Evolutionary conservation across 108 stramenopile genomes (phyloP), one percentile per base, ranked within the genome.

Genomic region (Poteriospumella lacustris): DNA sequence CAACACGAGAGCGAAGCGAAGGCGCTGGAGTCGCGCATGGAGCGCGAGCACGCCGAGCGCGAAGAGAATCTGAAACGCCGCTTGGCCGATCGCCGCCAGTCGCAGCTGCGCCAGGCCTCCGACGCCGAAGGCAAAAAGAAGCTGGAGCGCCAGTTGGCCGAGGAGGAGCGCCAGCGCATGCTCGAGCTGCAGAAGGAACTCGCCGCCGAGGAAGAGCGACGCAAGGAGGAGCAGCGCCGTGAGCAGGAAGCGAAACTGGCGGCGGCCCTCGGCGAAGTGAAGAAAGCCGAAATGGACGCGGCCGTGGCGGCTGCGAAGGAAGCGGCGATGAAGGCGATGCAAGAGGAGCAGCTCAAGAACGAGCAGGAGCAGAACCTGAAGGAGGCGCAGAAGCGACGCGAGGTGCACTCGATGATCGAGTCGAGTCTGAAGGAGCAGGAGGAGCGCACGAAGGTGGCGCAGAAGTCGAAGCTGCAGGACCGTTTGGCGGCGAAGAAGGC

Each of bases 201-300:
- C 9, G 15, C 31, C 5, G 60, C 28, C 28, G 29, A 64, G 31
- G 60, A 64, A 33, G 5, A 9, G 31, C 3, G 60, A 64, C 3
- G 5, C 28, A 64, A 64, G 60, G 60, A 64, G 36, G 33, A 5
- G 29, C 24, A 12, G 31, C 60, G 60, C 9, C 15, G 15, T 33
- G 47, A 73, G 41, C 70, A 73, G 33, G 70, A 44, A 42, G 29
- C 26, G 31, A n/a, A 42, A 34, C 3, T 73, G 70, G 41, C 12
- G 5, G 41, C 36, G 28, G 41, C 42, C 9, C 33, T 42, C 31
- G n/a, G 31, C 9, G 70, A 44, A 73, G 41, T 24, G 26, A 26
- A 56, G 28, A 15, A 73, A 38, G 47, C 43, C 44, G 70, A 73
- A 56, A 26, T 42, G 70, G 41, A 73, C 31, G 70, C 33, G 3